Percentiles rank a stretch among this genome's conserved stretches.
These are phyloP conservation scores for Colletotrichum acutatum DNA, from an alignment of 2,329 filamentous ascomycete genomes.

Conservation along the genomic window DNA sequence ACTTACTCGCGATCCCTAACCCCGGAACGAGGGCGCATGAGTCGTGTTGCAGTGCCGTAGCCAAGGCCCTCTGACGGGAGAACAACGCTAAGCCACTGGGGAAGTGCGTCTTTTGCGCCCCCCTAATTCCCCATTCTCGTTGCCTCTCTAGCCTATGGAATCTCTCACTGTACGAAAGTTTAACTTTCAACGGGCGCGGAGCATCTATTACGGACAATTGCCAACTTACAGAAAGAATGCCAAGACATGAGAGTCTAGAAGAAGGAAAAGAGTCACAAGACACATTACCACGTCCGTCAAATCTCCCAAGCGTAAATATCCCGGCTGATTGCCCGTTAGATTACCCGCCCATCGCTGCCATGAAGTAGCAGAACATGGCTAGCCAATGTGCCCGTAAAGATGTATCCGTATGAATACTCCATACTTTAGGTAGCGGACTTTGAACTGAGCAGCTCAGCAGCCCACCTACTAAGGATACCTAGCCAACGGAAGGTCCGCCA, in stretches of 20 bases:
- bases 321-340: background rate
- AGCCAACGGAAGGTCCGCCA: conserved; percentile 5
- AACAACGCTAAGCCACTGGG: background rate
- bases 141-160: background rate
- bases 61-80: background rate
- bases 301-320: background rate
- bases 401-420: too few species aligned
- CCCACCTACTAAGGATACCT: background rate
- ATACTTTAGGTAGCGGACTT: too few species aligned
- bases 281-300: background rate
- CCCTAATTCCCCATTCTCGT: background rate
- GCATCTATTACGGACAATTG: background rate
- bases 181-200: background rate
- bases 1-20: background rate
- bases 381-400: too few species aligned
- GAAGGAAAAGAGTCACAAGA: background rate
- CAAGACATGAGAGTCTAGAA: background rate
- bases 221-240: background rate
- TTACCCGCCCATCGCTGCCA: background rate
- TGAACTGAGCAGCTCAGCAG: too few species aligned
- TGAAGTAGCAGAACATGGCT: background rate
- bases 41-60: background rate
- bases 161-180: background rate
- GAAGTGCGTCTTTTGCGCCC: background rate
- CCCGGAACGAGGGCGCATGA: background rate